phyloP scores from a whole-genome alignment of 2,329 filamentous ascomycete species.

The Fusarium lyarnte region DNA sequence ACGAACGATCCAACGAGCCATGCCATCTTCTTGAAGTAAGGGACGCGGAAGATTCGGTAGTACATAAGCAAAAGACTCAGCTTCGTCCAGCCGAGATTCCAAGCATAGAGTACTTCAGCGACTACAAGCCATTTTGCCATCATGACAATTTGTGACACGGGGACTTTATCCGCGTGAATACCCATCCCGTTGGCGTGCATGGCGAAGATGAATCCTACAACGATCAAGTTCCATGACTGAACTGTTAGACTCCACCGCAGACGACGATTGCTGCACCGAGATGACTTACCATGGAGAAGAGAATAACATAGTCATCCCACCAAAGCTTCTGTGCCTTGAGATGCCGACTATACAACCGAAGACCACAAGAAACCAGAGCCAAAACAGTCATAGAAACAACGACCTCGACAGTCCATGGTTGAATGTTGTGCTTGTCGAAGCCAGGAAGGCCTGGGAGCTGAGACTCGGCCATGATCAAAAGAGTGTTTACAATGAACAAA shows the following conservation, averaged over 20 bases:
- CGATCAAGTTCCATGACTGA: slow-evolving; percentile 53
- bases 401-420: slow-evolving; percentile 55
- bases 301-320: slow-evolving; percentile 62
- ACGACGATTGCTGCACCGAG: neutral
- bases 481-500: neutral
- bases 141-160: slow-evolving; percentile 50
- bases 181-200: slow-evolving; percentile 60
- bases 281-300: slow-evolving; percentile 56
- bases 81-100: slow-evolving; percentile 61
- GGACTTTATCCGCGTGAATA: slow-evolving; percentile 54
- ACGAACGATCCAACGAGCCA: slow-evolving; percentile 54
- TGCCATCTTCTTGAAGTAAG: slow-evolving; percentile 54
- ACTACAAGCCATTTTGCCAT: slow-evolving; percentile 59
- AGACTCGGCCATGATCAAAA: slow-evolving; percentile 27
- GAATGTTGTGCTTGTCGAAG: slow-evolving; percentile 46
- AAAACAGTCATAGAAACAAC: slow-evolving; percentile 54
- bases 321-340: slow-evolving; percentile 56
- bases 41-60: slow-evolving; percentile 60
- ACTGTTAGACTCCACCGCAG: neutral
- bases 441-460: slow-evolving; percentile 37
- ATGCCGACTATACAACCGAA: slow-evolving; percentile 54
- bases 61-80: slow-evolving; percentile 62
- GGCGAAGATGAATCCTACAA: slow-evolving; percentile 59
- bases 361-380: slow-evolving; percentile 49
- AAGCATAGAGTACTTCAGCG: slow-evolving; percentile 59